phyloP scores from a whole-genome alignment of 371 early-diverging fungal species.

The Dichotomocladium elegans region DNA sequence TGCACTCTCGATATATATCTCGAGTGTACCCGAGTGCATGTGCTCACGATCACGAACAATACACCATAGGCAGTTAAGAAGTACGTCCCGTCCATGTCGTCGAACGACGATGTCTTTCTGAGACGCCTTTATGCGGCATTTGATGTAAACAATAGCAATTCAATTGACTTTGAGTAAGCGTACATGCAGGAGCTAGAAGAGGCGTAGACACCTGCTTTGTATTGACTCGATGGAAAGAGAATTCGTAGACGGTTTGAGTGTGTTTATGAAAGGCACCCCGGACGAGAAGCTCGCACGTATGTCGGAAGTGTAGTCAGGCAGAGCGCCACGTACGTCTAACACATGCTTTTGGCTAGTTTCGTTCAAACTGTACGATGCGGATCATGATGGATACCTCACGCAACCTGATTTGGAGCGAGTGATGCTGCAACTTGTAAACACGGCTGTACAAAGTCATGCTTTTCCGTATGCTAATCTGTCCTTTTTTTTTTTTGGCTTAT shows the following conservation, averaged over 20 bases:
- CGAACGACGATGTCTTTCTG: conserved; percentile 70
- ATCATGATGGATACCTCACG: conserved; percentile 76
- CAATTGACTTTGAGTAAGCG: conserved; percentile 60
- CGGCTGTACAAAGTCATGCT: neutral
- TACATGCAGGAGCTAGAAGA: neutral
- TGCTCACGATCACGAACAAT: neutral
- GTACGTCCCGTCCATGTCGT: conserved; percentile 47
- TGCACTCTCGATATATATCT: neutral
- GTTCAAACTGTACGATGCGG: conserved; percentile 79
- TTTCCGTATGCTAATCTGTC: neutral
- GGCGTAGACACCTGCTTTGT: neutral
- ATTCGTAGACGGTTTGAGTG: conserved; percentile 74
- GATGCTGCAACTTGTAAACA: conserved; percentile 68
- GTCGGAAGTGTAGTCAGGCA: conserved; percentile 12
- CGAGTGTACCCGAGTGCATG: neutral
- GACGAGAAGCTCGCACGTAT: conserved; percentile 78
- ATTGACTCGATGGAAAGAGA: conserved; percentile 31
- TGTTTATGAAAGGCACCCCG: conserved; percentile 77
- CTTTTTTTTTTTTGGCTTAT: neutral
- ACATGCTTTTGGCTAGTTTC: conserved; percentile 60
- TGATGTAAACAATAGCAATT: conserved; percentile 65
- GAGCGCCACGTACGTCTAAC: too few species aligned
- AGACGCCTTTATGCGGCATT: conserved; percentile 80
- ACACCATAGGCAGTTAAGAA: conserved; percentile 36
- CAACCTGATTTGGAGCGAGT: conserved; percentile 71